Conservation (phyloP, 495 filamentous ascomycete genomes). For the Xylaria scruposa region DNA sequence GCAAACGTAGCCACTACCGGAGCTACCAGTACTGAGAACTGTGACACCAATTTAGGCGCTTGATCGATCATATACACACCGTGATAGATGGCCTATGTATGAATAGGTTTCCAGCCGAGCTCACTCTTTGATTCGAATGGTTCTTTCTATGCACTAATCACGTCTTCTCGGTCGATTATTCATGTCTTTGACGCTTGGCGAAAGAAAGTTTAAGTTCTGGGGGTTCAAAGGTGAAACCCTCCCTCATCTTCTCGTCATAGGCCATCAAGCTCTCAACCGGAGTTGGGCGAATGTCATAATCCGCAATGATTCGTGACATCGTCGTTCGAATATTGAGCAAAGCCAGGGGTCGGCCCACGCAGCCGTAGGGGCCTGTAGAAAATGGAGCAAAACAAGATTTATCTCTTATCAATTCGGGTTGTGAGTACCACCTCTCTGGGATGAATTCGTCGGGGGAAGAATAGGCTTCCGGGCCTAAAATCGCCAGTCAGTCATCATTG, state of each 20-base stretch:
- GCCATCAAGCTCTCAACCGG: neutral
- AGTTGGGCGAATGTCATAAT: constrained; percentile 10
- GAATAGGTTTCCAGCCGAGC: neutral
- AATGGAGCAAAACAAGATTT: constrained; percentile 42
- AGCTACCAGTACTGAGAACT: too few species aligned
- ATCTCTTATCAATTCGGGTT: constrained; percentile 44
- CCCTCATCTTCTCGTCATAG: neutral
- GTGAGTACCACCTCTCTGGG: constrained; percentile 49
- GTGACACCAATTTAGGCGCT: too few species aligned
- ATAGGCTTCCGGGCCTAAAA: constrained; percentile 10
- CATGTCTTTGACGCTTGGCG: neutral
- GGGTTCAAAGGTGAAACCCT: neutral
- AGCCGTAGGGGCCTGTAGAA: constrained; percentile 31
- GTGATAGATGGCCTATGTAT: neutral
- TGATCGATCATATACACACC: too few species aligned
- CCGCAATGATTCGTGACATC: constrained; percentile 14
- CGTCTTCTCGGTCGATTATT: neutral
- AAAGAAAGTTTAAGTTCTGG: neutral
- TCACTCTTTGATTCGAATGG: neutral
- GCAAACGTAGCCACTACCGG: too few species aligned
- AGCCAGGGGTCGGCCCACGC: constrained; percentile 2
- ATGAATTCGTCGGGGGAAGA: constrained; percentile 33
- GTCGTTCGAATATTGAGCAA: constrained; percentile 14
- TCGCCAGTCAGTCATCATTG: neutral
- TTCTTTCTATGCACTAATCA: neutral